phyloP scores from a whole-genome alignment of 495 filamentous ascomycete genomes.

The Penicillium nucicola region DNA sequence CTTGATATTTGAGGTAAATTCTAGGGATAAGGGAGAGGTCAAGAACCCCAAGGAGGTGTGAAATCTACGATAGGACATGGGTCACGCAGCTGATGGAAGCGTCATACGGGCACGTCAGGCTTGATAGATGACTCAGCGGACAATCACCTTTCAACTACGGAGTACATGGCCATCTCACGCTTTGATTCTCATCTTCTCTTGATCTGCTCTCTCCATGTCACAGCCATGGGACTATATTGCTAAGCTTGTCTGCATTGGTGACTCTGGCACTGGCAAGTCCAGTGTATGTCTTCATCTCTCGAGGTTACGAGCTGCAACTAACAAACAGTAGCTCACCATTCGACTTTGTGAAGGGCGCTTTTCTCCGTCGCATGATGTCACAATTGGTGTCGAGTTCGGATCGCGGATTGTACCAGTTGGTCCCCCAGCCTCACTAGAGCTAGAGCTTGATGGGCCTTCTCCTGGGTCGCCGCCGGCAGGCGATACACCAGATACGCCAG shows the following conservation, averaged over 20 bases:
- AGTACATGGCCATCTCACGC: constrained; percentile 3
- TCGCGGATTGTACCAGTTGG: constrained; percentile 91
- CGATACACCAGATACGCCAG: constrained; percentile 17
- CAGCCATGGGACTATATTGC: constrained; percentile 97
- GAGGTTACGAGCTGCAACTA: constrained; percentile 3
- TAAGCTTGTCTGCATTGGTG: constrained; percentile 96
- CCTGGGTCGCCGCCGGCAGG: constrained; percentile 5
- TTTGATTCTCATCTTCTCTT: constrained; percentile 6
- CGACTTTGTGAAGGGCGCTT: constrained; percentile 97
- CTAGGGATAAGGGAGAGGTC: neutral
- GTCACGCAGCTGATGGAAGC: constrained; percentile 29
- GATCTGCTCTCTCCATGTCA: constrained; percentile 53
- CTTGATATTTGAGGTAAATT: constrained; percentile 1
- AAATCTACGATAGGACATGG: constrained; percentile 4
- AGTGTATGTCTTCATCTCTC: constrained; percentile 44
- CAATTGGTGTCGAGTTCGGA: constrained; percentile 97
- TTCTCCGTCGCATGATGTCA: constrained; percentile 88
- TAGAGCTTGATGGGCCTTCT: constrained; percentile 29
- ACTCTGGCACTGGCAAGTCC: constrained; percentile 90
- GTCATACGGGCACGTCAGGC: constrained; percentile 42
- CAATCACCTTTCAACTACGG: constrained; percentile 9
- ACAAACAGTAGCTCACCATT: constrained; percentile 66
- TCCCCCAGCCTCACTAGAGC: constrained; percentile 56
- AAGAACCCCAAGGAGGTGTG: neutral
- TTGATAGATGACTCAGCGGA: constrained; percentile 44